These are phyloP conservation scores for Nemophila menziesii DNA, from an alignment of 257 asterid genomes.

Conservation along the genomic window DNA sequence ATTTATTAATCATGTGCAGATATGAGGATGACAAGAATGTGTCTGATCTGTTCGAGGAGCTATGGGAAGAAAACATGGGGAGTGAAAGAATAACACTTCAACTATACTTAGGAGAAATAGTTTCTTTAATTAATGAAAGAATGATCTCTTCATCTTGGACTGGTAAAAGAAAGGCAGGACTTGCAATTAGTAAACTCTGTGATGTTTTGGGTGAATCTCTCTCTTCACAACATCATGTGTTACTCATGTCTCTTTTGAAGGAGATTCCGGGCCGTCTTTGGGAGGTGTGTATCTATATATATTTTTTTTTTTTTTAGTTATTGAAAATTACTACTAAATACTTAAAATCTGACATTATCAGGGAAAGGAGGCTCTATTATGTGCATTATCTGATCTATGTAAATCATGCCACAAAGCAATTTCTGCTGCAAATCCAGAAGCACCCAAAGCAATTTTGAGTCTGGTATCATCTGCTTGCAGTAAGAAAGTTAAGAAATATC, in stretches of 20 bases:
- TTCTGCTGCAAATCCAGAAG: constrained; percentile 48
- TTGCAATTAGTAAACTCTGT: constrained; percentile 68
- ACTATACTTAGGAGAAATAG: constrained; percentile 77
- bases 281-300: constrained; percentile 55
- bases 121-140: constrained; percentile 63
- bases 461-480: constrained; percentile 66
- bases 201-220: constrained; percentile 77
- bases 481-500: constrained; percentile 62
- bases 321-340: constrained; percentile 2
- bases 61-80: constrained; percentile 98
- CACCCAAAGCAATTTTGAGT: constrained; percentile 61
- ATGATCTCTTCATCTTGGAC: constrained; percentile 87
- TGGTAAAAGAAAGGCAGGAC: constrained; percentile 83
- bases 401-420: constrained; percentile 61
- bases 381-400: constrained; percentile 79
- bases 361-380: constrained; percentile 84
- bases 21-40: constrained; percentile 89
- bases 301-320: background rate
- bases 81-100: constrained; percentile 80
- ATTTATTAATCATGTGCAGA: constrained; percentile 28
- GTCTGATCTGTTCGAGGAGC: constrained; percentile 69
- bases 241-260: constrained; percentile 74
- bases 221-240: constrained; percentile 55
- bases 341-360: constrained; percentile 37
- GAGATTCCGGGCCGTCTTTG: constrained; percentile 93